Evolutionary conservation across 2,329 filamentous ascomycete species (phyloP).

Genomic region (Massarina eburnea): DNA sequence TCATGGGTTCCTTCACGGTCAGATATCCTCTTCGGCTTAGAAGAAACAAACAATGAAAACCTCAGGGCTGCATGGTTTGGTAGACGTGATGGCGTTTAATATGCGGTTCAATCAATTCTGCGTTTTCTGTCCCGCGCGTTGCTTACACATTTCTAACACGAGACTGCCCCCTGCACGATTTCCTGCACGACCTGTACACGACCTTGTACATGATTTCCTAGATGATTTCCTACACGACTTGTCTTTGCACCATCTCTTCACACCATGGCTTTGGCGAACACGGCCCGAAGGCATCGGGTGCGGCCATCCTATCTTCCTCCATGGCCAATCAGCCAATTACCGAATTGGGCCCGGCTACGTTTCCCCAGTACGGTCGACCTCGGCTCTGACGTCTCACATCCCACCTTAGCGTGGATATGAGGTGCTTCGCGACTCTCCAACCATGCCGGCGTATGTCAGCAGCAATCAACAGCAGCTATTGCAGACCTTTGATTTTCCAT

Average conservation of each 20-base stretch:
- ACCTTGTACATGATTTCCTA: no score
- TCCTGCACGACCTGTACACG: no score
- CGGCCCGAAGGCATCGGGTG: background rate
- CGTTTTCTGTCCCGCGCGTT: background rate
- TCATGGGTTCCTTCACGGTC: slow-evolving; percentile 44
- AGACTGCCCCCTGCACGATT: no score
- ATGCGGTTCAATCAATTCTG: slow-evolving; percentile 24
- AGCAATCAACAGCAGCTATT: background rate
- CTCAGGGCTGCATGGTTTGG: slow-evolving; percentile 34
- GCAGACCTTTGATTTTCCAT: background rate
- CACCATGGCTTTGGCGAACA: no score
- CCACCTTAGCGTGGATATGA: slow-evolving; percentile 13
- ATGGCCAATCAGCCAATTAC: no score
- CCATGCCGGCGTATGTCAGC: background rate
- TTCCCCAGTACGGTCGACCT: slow-evolving; percentile 32
- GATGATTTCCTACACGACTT: no score
- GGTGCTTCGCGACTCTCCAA: background rate
- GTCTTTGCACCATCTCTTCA: no score
- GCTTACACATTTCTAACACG: no score
- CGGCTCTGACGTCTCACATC: slow-evolving; percentile 26
- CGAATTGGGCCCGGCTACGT: no score
- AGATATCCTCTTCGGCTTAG: slow-evolving; percentile 42
- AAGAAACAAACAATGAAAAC: slow-evolving; percentile 44
- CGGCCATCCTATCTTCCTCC: no score
- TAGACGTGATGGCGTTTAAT: slow-evolving; percentile 38